phyloP scores from a whole-genome alignment of 768 basidiomycete species.

The Clathrus columnatus region DNA sequence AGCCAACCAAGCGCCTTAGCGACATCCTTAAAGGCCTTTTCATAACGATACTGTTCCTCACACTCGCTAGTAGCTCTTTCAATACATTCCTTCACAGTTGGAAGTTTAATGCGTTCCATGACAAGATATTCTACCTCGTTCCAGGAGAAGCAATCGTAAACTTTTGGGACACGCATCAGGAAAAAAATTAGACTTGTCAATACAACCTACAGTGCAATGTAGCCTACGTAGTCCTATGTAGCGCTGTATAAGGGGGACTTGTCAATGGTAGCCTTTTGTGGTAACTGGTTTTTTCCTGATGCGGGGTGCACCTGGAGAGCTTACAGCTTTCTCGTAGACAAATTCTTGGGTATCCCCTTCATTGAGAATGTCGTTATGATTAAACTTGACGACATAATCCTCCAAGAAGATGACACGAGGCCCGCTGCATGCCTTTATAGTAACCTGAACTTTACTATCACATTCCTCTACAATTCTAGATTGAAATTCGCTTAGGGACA shows the following conservation, averaged over 20 bases:
- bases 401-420: background rate
- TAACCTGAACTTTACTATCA: background rate
- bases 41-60: background rate
- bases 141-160: background rate
- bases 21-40: background rate
- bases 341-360: no score
- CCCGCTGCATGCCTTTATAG: background rate
- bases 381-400: background rate
- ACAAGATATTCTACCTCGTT: background rate
- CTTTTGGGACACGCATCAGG: background rate
- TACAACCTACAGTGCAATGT: no score
- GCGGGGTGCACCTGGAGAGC: no score
- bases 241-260: background rate
- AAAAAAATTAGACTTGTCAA: background rate
- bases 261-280: no score
- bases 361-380: background rate
- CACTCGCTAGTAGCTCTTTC: background rate
- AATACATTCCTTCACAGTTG: background rate
- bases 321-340: no score
- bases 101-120: background rate
- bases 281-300: no score
- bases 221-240: background rate
- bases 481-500: background rate
- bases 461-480: background rate
- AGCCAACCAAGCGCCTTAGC: background rate